Evolutionary conservation across 1,139 yeast species (phyloP), one percentile per base, ranked within the genome.

Genomic region (Waltiozyma sp.): DNA sequence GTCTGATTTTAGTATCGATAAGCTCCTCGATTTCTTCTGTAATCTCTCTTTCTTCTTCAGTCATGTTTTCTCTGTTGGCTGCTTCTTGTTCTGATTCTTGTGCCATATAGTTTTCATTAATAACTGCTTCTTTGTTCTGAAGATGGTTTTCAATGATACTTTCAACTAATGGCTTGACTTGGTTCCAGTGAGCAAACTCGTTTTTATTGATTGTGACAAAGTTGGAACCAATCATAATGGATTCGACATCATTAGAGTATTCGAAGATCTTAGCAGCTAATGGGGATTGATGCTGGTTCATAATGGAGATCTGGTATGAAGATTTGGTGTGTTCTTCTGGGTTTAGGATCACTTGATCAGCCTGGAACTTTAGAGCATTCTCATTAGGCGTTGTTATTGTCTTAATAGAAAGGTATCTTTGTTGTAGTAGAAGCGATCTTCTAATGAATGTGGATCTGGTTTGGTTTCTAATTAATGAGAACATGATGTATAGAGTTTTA

Each of bases 21-120:
- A 91, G 71, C 62, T 91, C 99, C 55, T 88, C 87, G 56, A 91
- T 87, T 82, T 91, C 84, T 28, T 85, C 77, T 40, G 88, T 85
- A 3, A 88, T 78, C 61, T 69, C 73, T 43, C 60, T 58, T 39
- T 68, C 71, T 40, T 68, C 72, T 43, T 65, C 72, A 3, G 57
- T 47, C 45, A 49, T 41, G 1, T 44, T 28, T 19, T 34, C 41
- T 21, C 37, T 42, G n/a, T 38, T 14, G 4, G 38, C 37, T 28
- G 38, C 41, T 3, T 43, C 15, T 2, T 39, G 49, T 28, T 57
- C 52, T 41, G 57, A 53, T 4, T 16, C 19, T 33, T 33, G 21
- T 8, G 14, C 14, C 34, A 61, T 55, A 14, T 58, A 60, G 2
- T 55, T 55, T 4, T 66, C 66, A 21, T 64, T 63, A 3, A 80